Conservation (phyloP, 371 early-diverging fungal genomes). For the Mortierella sp. region DNA sequence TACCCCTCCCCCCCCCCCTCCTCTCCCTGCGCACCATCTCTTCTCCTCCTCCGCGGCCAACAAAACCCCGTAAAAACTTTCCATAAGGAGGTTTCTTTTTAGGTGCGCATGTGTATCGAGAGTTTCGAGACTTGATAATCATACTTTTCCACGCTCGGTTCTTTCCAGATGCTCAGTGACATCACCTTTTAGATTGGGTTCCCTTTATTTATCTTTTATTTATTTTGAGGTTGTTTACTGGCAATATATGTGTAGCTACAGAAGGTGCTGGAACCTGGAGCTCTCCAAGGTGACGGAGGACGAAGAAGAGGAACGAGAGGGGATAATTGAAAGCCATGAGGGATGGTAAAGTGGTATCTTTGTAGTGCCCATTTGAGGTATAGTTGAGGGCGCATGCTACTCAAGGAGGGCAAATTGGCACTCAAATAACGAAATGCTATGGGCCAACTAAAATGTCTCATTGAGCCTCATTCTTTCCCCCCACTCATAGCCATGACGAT, state of each 20-base stretch:
- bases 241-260: neutral
- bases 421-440: too few species aligned
- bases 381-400: slow-evolving; percentile 2
- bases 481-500: neutral
- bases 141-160: slow-evolving; percentile 14
- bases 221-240: neutral
- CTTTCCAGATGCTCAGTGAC: neutral
- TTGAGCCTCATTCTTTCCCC: neutral
- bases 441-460: slow-evolving; percentile 8
- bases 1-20: neutral
- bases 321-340: neutral
- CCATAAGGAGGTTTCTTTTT: slow-evolving; percentile 8
- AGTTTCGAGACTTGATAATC: neutral
- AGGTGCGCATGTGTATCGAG: neutral
- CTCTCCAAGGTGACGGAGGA: neutral
- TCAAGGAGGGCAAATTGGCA: neutral
- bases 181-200: neutral
- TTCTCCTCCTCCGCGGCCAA: neutral
- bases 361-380: neutral
- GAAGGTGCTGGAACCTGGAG: neutral
- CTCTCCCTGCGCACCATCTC: neutral
- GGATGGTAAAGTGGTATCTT: neutral
- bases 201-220: neutral
- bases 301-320: neutral
- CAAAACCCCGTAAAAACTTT: neutral